phyloP scores from a whole-genome alignment of 441 rosid species.

The Adansonia grandidieri region DNA sequence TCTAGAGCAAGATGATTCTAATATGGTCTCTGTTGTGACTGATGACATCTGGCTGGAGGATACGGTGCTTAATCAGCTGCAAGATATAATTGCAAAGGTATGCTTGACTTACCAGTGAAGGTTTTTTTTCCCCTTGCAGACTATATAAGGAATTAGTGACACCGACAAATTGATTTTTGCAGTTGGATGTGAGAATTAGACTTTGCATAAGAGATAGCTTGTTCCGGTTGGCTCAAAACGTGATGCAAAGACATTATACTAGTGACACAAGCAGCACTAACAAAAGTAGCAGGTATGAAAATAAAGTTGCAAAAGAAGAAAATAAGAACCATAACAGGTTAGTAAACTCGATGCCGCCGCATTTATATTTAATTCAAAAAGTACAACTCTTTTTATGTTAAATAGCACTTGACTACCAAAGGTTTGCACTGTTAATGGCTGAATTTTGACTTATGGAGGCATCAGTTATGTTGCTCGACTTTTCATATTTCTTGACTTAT shows the following conservation, averaged over 20 bases:
- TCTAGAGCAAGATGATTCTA: conserved; percentile 62
- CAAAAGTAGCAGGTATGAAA: conserved; percentile 57
- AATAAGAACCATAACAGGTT: conserved; percentile 52
- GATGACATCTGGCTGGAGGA: conserved; percentile 58
- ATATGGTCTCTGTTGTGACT: conserved; percentile 45
- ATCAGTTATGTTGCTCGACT: background rate
- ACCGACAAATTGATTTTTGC: conserved; percentile 40
- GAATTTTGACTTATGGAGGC: background rate
- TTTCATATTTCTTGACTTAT: too few species aligned
- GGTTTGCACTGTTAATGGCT: conserved; percentile 16
- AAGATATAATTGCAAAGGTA: conserved; percentile 83
- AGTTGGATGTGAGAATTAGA: conserved; percentile 81
- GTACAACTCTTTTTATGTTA: background rate
- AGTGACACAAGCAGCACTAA: conserved; percentile 60
- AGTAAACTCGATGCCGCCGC: conserved; percentile 31
- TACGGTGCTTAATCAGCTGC: conserved; percentile 64
- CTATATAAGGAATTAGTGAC: conserved; percentile 31
- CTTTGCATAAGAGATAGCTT: conserved; percentile 93
- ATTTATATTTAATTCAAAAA: conserved; percentile 2
- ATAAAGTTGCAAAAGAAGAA: conserved; percentile 51
- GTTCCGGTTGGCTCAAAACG: conserved; percentile 92
- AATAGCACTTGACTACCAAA: background rate
- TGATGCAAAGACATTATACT: conserved; percentile 67
- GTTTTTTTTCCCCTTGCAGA: conserved; percentile 33
- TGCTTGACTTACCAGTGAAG: conserved; percentile 26